Evolutionary conservation across 371 early-diverging fungal species (phyloP), one percentile per base, ranked within the genome.

Genomic region (Catenaria anguillulae): DNA sequence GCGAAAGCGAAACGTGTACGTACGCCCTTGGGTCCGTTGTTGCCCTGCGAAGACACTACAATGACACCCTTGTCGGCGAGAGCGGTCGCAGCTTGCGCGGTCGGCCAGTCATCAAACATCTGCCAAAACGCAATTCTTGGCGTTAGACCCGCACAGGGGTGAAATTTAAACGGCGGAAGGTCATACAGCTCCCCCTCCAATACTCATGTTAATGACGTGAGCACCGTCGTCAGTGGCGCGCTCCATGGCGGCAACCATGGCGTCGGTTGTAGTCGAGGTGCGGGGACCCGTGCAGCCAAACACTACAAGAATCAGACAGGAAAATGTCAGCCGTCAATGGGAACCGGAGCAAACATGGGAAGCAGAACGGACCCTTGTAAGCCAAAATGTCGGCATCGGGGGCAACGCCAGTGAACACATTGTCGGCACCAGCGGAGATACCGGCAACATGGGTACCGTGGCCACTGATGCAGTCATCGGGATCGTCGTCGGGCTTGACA

Each of bases 401-500:
- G 24, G 72, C 72, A n/a, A 72, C 72, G 15, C 72, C 74, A 0
- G 69, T 62, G 64, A 74, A 67, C 1, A 36, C 55, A 42, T 59
- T 48, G 10, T 55, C 46, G 23, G 61, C 61, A 5, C 55, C 6
- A 69, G 69, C 73, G 4, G 71, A 68, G 29, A 71, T 78, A 55
- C 77, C 77, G 2, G 78, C 56, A n/a, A n/a, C n/a, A n/a, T n/a
- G n/a, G n/a, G n/a, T n/a, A n/a, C n/a, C n/a, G n/a, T n/a, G n/a
- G n/a, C 6, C 37, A 0, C 23, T 10, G 37, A 37, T 64, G 55
- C 56, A 56, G 26, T 56, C 56, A 10, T 23, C 10, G 19, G 56
- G 56, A 12, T 23, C 23, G 26, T 56, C 23, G 12, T 26, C 56
- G 33, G 56, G 68, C n/a, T n/a, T n/a, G 15, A 42, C 61, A 24